A percentile compares a stretch with the other conserved stretches of the same genome.
These are phyloP conservation scores for Aspergillus egyptiacus DNA, from an alignment of 495 filamentous ascomycete genomes.

Conservation along the genomic window DNA sequence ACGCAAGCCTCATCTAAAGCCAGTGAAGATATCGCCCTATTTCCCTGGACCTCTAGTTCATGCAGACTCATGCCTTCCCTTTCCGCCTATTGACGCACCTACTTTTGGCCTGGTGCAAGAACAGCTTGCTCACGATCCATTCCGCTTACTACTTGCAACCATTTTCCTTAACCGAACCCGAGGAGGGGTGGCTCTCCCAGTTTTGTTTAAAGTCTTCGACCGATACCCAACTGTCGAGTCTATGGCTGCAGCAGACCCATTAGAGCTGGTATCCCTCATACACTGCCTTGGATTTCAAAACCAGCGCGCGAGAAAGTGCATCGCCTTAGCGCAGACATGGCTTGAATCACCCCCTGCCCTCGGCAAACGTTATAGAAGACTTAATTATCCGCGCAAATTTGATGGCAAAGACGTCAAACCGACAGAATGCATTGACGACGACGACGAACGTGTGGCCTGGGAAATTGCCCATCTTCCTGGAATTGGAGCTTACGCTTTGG, in stretches of 20 bases:
- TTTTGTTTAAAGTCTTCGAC: constrained; percentile 62
- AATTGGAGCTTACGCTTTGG: constrained; percentile 78
- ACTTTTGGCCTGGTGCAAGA: constrained; percentile 82
- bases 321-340: constrained; percentile 67
- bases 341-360: constrained; percentile 54
- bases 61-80: constrained; percentile 58
- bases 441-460: constrained; percentile 54
- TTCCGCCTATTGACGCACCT: constrained; percentile 57
- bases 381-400: constrained; percentile 57
- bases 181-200: constrained; percentile 68
- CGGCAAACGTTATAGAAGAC: constrained; percentile 56
- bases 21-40: constrained; percentile 42
- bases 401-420: constrained; percentile 52
- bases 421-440: constrained; percentile 43
- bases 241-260: constrained; percentile 53
- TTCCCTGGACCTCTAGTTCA: constrained; percentile 39
- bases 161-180: constrained; percentile 80
- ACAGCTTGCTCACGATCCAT: constrained; percentile 62
- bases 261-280: constrained; percentile 59
- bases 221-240: constrained; percentile 60
- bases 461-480: constrained; percentile 84
- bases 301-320: constrained; percentile 52
- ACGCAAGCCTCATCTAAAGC: constrained; percentile 18
- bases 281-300: constrained; percentile 70
- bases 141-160: constrained; percentile 65